phyloP scores from a whole-genome alignment of 805 yeast genomes.

The Schizosaccharomyces octosporus region DNA sequence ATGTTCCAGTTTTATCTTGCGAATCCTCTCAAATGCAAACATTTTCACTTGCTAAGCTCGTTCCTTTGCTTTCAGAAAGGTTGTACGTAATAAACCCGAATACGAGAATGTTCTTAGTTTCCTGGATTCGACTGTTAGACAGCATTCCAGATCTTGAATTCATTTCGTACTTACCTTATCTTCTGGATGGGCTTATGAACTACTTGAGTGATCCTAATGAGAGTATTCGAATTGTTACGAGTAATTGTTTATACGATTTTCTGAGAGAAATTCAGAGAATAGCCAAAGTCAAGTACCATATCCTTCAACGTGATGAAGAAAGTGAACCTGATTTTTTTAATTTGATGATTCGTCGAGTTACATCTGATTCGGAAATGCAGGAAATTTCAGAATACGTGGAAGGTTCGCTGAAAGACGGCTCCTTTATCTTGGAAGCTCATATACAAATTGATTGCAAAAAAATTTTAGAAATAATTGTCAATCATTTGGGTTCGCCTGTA shows the following conservation, averaged over 20 bases:
- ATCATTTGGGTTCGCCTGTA: slow-evolving; percentile 50
- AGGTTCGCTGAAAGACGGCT: slow-evolving; percentile 21
- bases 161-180: slow-evolving; percentile 67
- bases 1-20: not conserved
- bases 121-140: slow-evolving; percentile 82
- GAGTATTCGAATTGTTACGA: slow-evolving; percentile 72
- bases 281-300: slow-evolving; percentile 31
- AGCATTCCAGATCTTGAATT: slow-evolving; percentile 80
- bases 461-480: slow-evolving; percentile 51
- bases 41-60: slow-evolving; percentile 63
- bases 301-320: not conserved
- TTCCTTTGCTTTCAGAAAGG: slow-evolving; percentile 74
- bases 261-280: slow-evolving; percentile 59
- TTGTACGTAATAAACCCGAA: slow-evolving; percentile 82
- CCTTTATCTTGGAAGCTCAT: slow-evolving; percentile 57
- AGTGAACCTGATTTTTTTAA: not conserved
- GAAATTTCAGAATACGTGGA: not conserved
- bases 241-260: slow-evolving; percentile 45
- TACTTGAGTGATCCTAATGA: slow-evolving; percentile 63
- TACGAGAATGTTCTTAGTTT: slow-evolving; percentile 71
- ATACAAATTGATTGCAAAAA: slow-evolving; percentile 31
- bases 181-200: slow-evolving; percentile 57
- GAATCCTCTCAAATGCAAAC: slow-evolving; percentile 18
- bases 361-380: not conserved
- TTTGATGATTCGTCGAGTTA: not conserved